Evolutionary conservation across 805 yeast species (phyloP).

Genomic region (Cyberlindnera veronae): DNA sequence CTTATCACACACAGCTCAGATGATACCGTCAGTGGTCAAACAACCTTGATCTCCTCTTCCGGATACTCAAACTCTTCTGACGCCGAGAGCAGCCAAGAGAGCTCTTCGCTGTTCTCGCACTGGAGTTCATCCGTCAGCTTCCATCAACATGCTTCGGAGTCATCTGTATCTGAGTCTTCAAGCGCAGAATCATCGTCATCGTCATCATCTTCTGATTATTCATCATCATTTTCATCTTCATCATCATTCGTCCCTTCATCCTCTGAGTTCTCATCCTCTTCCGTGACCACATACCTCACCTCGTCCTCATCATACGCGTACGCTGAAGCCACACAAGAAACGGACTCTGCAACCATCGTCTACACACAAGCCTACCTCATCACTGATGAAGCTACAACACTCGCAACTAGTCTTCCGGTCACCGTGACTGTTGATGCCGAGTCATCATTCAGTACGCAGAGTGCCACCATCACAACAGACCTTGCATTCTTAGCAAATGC

Average conservation of each 20-base stretch:
- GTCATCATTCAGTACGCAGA: constrained; percentile 4
- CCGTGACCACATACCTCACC: background rate
- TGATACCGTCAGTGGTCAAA: background rate
- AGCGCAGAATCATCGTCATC: background rate
- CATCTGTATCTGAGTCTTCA: background rate
- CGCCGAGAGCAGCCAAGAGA: background rate
- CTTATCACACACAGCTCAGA: background rate
- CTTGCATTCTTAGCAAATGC: constrained; percentile 16
- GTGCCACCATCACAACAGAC: constrained; percentile 19
- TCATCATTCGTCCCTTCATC: constrained; percentile 5
- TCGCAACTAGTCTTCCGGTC: constrained; percentile 20
- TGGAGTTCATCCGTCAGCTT: no score
- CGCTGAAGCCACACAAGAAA: constrained; percentile 5
- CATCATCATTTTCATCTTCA: constrained; percentile 2
- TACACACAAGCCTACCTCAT: constrained; percentile 21
- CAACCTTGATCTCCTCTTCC: no score
- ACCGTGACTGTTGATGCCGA: constrained; percentile 9
- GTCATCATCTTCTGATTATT: background rate
- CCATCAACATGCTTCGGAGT: no score
- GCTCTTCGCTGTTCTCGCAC: background rate
- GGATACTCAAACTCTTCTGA: background rate
- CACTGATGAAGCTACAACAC: constrained; percentile 19
- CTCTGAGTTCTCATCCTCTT: constrained; percentile 1
- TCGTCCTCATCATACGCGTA: constrained; percentile 8
- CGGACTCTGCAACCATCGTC: constrained; percentile 13